Evolutionary conservation across 305 asterid genomes (phyloP).

Genomic region (Solanum hybrid): DNA sequence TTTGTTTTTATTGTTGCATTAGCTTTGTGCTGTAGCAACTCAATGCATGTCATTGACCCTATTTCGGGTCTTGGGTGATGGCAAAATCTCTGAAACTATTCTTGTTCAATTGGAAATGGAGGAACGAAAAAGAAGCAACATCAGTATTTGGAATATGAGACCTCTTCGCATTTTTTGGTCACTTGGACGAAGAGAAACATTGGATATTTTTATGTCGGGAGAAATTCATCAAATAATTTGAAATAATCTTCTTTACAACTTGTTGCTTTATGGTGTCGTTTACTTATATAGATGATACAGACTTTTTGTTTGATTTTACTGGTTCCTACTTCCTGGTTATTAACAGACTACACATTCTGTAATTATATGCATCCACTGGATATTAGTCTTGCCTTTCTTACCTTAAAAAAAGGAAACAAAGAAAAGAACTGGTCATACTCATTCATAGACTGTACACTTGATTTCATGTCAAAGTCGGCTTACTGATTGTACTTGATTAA

Average conservation of each 20-base stretch:
- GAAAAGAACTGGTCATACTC: not conserved
- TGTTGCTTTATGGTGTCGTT: not conserved
- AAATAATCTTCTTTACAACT: not conserved
- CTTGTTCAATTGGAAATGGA: not conserved
- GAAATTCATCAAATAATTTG: not conserved
- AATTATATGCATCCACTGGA: not conserved
- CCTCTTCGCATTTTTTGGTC: not conserved
- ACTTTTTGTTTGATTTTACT: not conserved
- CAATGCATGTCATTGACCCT: not conserved
- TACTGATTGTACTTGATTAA: not conserved
- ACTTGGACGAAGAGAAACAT: not conserved
- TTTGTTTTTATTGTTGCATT: not conserved
- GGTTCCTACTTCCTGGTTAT: not conserved
- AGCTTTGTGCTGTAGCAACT: not conserved
- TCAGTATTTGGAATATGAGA: not conserved
- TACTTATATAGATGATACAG: not conserved
- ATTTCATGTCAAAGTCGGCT: not conserved
- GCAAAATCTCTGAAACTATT: not conserved
- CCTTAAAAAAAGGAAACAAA: not conserved
- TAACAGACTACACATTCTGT: not conserved
- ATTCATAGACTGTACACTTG: not conserved
- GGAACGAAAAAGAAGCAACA: not conserved
- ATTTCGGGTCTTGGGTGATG: not conserved
- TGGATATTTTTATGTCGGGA: not conserved
- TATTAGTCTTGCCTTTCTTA: not conserved